A percentile compares a stretch with the other conserved stretches of the same genome.
Evolutionary conservation across 768 basidiomycete genomes (phyloP).

Genomic region (Kwoniella dendrophila): DNA sequence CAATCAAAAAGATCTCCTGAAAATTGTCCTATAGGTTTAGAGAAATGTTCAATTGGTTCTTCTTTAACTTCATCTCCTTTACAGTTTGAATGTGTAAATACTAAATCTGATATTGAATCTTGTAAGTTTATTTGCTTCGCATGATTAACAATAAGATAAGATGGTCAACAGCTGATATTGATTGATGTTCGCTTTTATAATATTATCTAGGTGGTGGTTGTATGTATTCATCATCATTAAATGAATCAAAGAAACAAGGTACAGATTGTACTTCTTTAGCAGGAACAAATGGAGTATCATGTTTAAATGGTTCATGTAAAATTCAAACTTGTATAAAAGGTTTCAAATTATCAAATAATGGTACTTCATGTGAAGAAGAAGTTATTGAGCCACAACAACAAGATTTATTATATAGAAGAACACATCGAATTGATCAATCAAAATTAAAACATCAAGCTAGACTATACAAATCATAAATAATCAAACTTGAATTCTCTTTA

Average conservation of each 20-base stretch:
- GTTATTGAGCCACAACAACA: too few relatives aligned
- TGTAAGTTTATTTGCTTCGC: slow-evolving; percentile 28
- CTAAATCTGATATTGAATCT: slow-evolving; percentile 34
- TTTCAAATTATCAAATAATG: slow-evolving; percentile 9
- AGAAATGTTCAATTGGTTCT: slow-evolving; percentile 15
- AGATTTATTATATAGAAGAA: neutral
- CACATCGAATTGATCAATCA: neutral
- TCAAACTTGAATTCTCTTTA: too few relatives aligned
- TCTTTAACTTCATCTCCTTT: slow-evolving; percentile 1
- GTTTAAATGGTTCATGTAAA: slow-evolving; percentile 33
- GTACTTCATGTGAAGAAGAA: slow-evolving; percentile 15
- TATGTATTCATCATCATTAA: slow-evolving; percentile 11
- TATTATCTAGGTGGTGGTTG: slow-evolving; percentile 44
- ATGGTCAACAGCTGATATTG: too few relatives aligned
- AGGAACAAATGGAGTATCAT: slow-evolving; percentile 38
- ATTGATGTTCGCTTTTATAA: neutral
- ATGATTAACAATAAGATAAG: neutral
- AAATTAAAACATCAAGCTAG: slow-evolving; percentile 4
- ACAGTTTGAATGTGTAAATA: slow-evolving; percentile 47
- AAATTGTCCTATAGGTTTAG: slow-evolving; percentile 16
- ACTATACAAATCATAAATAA: neutral
- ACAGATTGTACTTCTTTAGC: slow-evolving; percentile 45
- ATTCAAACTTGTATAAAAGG: slow-evolving; percentile 28
- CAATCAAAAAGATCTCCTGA: slow-evolving; percentile 7
- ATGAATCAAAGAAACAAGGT: slow-evolving; percentile 21